Percentiles rank a stretch among this genome's conserved stretches.
These are phyloP conservation scores for Carex kokanica DNA, from an alignment of 176 grass and related monocot genomes.

Conservation along the genomic window DNA sequence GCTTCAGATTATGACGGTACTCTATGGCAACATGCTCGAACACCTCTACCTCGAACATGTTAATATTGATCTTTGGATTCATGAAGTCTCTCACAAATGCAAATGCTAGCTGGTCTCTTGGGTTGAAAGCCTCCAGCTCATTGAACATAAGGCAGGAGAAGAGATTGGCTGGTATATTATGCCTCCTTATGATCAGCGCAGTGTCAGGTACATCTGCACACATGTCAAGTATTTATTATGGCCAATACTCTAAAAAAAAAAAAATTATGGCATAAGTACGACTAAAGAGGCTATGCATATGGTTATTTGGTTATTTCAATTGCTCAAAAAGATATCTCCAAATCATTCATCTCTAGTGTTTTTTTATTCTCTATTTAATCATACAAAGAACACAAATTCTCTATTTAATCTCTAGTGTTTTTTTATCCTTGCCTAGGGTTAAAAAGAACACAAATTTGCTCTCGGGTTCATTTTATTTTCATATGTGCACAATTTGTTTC, in stretches of 20 bases:
- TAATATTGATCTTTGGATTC: conserved; percentile 62
- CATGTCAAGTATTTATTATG: conserved; percentile 7
- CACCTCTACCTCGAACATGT: conserved; percentile 85
- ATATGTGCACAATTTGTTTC: too few relatives aligned
- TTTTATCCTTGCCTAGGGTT: not conserved
- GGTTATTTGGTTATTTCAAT: conserved; percentile 1
- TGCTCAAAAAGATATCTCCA: too few relatives aligned
- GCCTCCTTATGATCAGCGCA: conserved; percentile 80
- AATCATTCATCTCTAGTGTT: not conserved
- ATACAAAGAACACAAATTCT: not conserved
- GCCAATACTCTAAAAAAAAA: too few relatives aligned
- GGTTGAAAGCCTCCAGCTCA: conserved; percentile 86
- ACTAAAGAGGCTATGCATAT: not conserved
- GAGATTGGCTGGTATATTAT: conserved; percentile 50
- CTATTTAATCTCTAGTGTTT: not conserved
- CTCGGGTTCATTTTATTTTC: not conserved
- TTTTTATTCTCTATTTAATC: not conserved
- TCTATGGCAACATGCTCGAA: conserved; percentile 79
- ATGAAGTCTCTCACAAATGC: conserved; percentile 76
- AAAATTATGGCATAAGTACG: not conserved
- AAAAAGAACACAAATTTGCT: not conserved
- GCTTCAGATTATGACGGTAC: conserved; percentile 82
- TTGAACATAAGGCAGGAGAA: conserved; percentile 96
- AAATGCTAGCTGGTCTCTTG: conserved; percentile 80
- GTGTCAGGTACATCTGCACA: conserved; percentile 84